These are phyloP conservation scores for Eudorina sp. DNA, from an alignment of 139 green algal genomes.

Conservation along the genomic window DNA sequence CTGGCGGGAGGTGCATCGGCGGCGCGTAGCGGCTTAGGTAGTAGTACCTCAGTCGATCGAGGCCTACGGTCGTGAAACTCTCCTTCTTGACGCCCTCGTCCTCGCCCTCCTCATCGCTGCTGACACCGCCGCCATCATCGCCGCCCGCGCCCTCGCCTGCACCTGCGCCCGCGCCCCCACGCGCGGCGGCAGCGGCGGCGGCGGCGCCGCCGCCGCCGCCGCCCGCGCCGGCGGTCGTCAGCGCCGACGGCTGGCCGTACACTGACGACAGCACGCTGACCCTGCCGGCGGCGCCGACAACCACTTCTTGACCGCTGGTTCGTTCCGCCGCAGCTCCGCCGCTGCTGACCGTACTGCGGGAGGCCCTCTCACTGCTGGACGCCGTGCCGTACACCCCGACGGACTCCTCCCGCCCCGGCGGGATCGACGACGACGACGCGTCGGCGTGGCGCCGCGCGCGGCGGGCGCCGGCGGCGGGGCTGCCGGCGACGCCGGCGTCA, in stretches of 20 bases:
- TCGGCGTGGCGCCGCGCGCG: background rate
- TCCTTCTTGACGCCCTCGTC: background rate
- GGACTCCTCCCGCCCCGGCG: background rate
- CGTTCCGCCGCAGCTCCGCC: background rate
- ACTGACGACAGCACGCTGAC: conserved; percentile 12
- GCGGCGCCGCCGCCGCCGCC: background rate
- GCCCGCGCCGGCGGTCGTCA: background rate
- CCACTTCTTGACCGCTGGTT: too few relatives aligned
- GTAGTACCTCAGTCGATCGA: background rate
- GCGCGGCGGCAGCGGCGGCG: background rate
- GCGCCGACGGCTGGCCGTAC: background rate
- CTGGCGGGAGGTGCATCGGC: background rate
- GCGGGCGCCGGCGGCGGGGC: background rate
- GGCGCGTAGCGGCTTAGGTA: conserved; percentile 10
- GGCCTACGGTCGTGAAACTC: too few relatives aligned
- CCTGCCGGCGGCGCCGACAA: background rate
- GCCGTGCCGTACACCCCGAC: background rate
- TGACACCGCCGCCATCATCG: background rate
- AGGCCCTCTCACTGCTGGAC: background rate
- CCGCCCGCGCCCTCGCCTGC: background rate
- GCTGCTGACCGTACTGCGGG: background rate
- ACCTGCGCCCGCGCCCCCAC: background rate
- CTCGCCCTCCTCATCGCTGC: background rate
- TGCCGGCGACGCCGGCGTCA: background rate
- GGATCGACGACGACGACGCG: background rate